These are phyloP conservation scores for Haplosporangium sp. DNA, from an alignment of 371 early-diverging fungal genomes.

Conservation along the genomic window DNA sequence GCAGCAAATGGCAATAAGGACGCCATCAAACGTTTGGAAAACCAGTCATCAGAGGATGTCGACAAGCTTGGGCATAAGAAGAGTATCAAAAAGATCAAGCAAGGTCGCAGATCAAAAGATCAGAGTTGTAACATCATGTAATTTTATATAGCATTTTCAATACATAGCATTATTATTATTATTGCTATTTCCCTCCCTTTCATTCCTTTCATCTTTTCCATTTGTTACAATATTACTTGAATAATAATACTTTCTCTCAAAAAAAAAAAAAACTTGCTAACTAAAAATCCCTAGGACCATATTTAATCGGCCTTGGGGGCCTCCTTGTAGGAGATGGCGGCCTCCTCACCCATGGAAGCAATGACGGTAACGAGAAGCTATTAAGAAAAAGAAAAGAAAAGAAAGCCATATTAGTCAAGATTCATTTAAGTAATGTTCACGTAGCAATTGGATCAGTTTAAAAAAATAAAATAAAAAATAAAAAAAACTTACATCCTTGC, in stretches of 20 bases:
- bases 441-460: too few species aligned
- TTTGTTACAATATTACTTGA: too few species aligned
- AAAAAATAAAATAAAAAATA: slow-evolving; percentile 2
- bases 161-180: not conserved
- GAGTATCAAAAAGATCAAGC: slow-evolving; percentile 34
- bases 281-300: not conserved
- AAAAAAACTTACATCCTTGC: slow-evolving; percentile 65
- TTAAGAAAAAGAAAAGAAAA: not conserved
- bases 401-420: not conserved
- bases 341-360: slow-evolving; percentile 96
- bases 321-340: slow-evolving; percentile 80
- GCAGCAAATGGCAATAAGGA: slow-evolving; percentile 69
- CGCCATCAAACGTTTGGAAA: slow-evolving; percentile 61
- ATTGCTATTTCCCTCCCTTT: too few species aligned
- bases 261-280: slow-evolving; percentile 3
- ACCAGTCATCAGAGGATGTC: slow-evolving; percentile 8
- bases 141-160: slow-evolving; percentile 1
- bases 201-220: too few species aligned
- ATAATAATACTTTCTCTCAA: too few species aligned
- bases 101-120: slow-evolving; percentile 27
- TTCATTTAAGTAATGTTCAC: too few species aligned
- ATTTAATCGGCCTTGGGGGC: slow-evolving; percentile 58
- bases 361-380: slow-evolving; percentile 87
- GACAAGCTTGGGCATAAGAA: slow-evolving; percentile 25
- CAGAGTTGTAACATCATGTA: slow-evolving; percentile 46